A percentile compares a stretch with the other conserved stretches of the same genome.
Conservation (phyloP, 2,329 filamentous ascomycete genomes). For the Penicillium sp. region DNA sequence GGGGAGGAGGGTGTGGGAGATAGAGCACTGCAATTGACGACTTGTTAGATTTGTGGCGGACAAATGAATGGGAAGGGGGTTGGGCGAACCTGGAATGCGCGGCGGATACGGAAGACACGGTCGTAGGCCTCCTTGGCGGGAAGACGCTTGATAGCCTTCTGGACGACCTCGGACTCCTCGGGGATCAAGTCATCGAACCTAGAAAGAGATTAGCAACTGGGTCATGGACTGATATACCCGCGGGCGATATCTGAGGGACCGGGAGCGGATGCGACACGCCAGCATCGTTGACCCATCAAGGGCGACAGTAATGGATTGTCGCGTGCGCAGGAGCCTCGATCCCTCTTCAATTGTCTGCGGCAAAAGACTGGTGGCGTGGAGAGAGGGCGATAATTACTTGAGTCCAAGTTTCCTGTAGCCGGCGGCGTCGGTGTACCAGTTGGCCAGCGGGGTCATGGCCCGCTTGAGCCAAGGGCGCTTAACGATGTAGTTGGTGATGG, state of each 20-base stretch:
- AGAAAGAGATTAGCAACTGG: slow-evolving; percentile 22
- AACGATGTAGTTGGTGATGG: slow-evolving; percentile 71
- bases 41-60: slow-evolving; percentile 20
- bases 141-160: slow-evolving; percentile 86
- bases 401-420: slow-evolving; percentile 93
- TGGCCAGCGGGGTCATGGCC: slow-evolving; percentile 75
- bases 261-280: slow-evolving; percentile 13
- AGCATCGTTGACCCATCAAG: slow-evolving; percentile 2
- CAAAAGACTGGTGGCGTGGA: slow-evolving; percentile 10
- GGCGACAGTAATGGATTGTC: not conserved
- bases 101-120: slow-evolving; percentile 93
- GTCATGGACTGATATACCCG: not conserved
- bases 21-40: slow-evolving; percentile 54
- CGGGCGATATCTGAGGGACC: slow-evolving; percentile 14
- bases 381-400: slow-evolving; percentile 58
- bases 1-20: slow-evolving; percentile 64
- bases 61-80: slow-evolving; percentile 5
- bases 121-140: slow-evolving; percentile 89
- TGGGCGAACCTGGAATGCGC: slow-evolving; percentile 75
- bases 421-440: slow-evolving; percentile 84
- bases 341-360: slow-evolving; percentile 10
- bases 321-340: not conserved
- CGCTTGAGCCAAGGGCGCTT: slow-evolving; percentile 83
- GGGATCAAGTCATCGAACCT: slow-evolving; percentile 94
- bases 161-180: slow-evolving; percentile 85